Conservation (phyloP, 495 filamentous ascomycete genomes). For the Cairneyella variabilis region DNA sequence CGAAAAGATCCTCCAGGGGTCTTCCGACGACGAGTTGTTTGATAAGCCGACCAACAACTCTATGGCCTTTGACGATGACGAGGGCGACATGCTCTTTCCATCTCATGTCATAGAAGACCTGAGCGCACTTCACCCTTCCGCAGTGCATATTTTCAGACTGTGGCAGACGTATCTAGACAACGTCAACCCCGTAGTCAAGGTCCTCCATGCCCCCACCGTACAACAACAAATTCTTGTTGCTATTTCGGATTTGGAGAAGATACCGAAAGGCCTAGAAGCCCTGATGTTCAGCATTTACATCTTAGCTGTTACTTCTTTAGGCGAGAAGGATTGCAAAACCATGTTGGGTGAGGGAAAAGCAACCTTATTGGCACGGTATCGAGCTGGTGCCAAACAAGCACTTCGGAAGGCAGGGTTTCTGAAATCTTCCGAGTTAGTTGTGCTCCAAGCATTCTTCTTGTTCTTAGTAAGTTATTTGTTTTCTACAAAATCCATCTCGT, state of each 20-base stretch:
- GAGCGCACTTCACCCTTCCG: constrained; percentile 18
- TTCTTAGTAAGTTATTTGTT: no score
- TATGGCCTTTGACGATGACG: no score
- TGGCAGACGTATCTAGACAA: constrained; percentile 44
- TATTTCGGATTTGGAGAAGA: constrained; percentile 41
- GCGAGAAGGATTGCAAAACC: constrained; percentile 43
- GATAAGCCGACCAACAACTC: no score
- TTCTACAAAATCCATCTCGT: constrained; percentile 46
- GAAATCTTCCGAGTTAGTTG: constrained; percentile 64
- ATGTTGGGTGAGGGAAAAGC: constrained; percentile 51
- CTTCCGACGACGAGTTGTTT: no score
- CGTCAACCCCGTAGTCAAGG: constrained; percentile 64
- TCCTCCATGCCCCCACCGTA: constrained; percentile 58
- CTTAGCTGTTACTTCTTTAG: constrained; percentile 64
- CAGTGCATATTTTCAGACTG: constrained; percentile 18
- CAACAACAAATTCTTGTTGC: constrained; percentile 31
- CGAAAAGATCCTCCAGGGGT: no score
- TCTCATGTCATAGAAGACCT: constrained; percentile 4
- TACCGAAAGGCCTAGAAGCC: constrained; percentile 61
- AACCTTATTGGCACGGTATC: constrained; percentile 57
- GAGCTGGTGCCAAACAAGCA: constrained; percentile 72
- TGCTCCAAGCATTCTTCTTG: constrained; percentile 79
- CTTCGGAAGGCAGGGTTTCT: constrained; percentile 69
- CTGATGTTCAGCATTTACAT: constrained; percentile 78
- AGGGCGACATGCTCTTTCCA: not conserved